Evolutionary conservation across 2,329 filamentous ascomycete species (phyloP).

Genomic region (Calonectria leucothoes): DNA sequence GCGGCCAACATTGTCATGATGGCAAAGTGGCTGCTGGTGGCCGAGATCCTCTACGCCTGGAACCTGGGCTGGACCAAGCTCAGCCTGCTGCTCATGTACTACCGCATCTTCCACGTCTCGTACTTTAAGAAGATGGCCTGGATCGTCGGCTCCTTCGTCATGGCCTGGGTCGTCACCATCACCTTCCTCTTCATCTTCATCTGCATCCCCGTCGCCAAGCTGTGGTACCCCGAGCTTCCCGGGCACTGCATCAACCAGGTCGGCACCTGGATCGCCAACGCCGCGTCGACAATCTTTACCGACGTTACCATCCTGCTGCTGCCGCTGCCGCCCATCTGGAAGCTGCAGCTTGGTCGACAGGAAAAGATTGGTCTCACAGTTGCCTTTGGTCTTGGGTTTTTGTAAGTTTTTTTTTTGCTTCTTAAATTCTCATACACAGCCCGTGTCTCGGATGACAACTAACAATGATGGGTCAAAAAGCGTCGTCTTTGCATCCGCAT

Average conservation of each 20-base stretch:
- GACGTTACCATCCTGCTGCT: slow-evolving; percentile 58
- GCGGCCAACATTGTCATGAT: slow-evolving; percentile 53
- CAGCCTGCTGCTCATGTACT: slow-evolving; percentile 63
- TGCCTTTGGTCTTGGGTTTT: slow-evolving; percentile 58
- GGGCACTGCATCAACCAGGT: slow-evolving; percentile 62
- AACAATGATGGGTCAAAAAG: slow-evolving; percentile 38
- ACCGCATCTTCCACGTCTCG: slow-evolving; percentile 60
- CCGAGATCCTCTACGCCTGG: slow-evolving; percentile 60
- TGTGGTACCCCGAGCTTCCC: slow-evolving; percentile 58
- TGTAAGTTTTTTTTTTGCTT: slow-evolving; percentile 53
- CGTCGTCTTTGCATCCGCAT: slow-evolving; percentile 60
- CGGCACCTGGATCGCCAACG: slow-evolving; percentile 62
- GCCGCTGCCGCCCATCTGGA: slow-evolving; percentile 59
- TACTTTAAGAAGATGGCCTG: slow-evolving; percentile 56
- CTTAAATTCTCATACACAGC: background rate
- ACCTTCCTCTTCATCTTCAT: slow-evolving; percentile 64
- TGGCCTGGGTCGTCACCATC: slow-evolving; percentile 60
- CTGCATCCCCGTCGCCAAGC: slow-evolving; percentile 61
- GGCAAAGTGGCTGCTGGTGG: slow-evolving; percentile 60
- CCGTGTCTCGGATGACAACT: background rate
- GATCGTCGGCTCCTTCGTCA: slow-evolving; percentile 54
- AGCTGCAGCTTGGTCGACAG: slow-evolving; percentile 51
- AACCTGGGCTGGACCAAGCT: slow-evolving; percentile 63
- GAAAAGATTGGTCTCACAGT: slow-evolving; percentile 58
- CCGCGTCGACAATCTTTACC: slow-evolving; percentile 58